Conservation (phyloP, 495 filamentous ascomycete genomes). For the Neurospora tetraspora region DNA sequence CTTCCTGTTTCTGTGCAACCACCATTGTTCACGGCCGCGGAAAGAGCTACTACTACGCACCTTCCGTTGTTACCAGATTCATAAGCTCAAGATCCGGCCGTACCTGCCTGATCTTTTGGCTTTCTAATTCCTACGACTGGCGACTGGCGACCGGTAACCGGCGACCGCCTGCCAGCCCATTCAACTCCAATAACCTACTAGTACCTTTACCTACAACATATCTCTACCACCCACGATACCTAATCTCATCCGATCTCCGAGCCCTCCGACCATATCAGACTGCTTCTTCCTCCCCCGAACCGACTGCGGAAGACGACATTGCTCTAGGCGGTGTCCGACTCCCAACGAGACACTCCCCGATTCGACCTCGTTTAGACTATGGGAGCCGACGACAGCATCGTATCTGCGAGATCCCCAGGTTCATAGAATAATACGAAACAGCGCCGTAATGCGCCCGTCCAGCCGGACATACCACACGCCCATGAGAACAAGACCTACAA, state of each 20-base stretch:
- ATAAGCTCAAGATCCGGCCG: not conserved
- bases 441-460: not conserved
- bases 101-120: not conserved
- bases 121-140: not conserved
- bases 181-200: not conserved
- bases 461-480: not conserved
- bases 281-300: not conserved
- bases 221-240: not conserved
- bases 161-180: not conserved
- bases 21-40: not conserved
- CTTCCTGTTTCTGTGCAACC: not conserved
- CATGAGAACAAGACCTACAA: constrained; percentile 1
- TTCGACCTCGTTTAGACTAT: not conserved
- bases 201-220: not conserved
- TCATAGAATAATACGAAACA: not conserved
- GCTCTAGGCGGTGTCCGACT: not conserved
- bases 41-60: not conserved
- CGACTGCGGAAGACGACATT: not conserved
- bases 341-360: not conserved
- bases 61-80: not conserved
- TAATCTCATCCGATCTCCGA: not conserved
- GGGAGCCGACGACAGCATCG: not conserved
- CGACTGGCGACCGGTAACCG: not conserved
- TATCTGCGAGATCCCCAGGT: not conserved
- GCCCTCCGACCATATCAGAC: not conserved